Percentiles rank a stretch among this genome's conserved stretches.
Evolutionary conservation across 331 rosid genomes (phyloP).

Genomic region (Dryas integrifolia): DNA sequence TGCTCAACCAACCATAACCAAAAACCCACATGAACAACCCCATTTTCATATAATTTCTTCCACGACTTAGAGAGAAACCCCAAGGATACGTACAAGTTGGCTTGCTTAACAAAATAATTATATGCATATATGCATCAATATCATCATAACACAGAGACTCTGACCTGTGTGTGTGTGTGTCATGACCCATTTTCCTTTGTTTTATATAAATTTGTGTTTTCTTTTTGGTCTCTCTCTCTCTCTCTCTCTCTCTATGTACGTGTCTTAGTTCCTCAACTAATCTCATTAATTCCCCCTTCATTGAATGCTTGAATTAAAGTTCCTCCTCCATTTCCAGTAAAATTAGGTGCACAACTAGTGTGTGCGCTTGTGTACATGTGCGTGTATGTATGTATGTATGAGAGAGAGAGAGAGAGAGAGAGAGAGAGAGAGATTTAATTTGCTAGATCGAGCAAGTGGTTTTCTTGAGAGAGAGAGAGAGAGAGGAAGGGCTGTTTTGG

Average conservation of each 20-base stretch:
- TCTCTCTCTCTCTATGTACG: background rate
- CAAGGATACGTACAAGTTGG: background rate
- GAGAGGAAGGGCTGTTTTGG: background rate
- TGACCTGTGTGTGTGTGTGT: background rate
- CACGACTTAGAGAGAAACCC: background rate
- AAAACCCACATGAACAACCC: conserved; percentile 46
- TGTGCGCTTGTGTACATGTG: background rate
- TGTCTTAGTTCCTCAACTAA: conserved; percentile 74
- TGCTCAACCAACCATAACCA: conserved; percentile 64
- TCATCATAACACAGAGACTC: too few relatives aligned
- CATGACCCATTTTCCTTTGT: background rate
- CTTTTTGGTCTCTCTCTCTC: background rate
- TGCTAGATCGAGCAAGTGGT: conserved; percentile 1
- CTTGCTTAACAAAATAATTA: too few relatives aligned
- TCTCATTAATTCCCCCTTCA: conserved; percentile 62
- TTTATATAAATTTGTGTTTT: background rate
- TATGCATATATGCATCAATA: too few relatives aligned
- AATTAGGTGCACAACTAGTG: conserved; percentile 33
- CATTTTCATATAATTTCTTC: conserved; percentile 23
- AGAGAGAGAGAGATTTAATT: conserved; percentile 8
- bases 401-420: conserved; percentile 6
- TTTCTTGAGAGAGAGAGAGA: background rate
- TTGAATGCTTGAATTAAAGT: conserved; percentile 52
- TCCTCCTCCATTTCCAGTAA: conserved; percentile 32
- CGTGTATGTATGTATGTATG: background rate